Base-by-base conservation (phyloP, 139 green algal genomes). In the Volvox africanus region DNA sequence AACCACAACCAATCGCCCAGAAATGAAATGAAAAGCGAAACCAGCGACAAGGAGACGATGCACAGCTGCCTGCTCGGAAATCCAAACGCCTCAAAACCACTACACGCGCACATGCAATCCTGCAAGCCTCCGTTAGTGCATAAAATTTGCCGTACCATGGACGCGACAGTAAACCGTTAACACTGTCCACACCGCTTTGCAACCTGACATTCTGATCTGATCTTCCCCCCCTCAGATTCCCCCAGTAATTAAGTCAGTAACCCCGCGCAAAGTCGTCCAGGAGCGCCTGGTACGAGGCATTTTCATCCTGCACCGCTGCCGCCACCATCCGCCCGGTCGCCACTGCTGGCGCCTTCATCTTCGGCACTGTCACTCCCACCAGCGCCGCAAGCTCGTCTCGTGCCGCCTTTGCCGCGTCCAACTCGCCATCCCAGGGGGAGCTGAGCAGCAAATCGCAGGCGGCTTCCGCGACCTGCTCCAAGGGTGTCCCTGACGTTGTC, bases 281-380 rank as follows among this genome's bases (percentile, higher is more conserved):
- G 30, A 98, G 88, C 20, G 94, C 88, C 67, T 95, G 91, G 82
- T 98, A 98, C 28, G 93, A 96, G 24, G 92, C 92, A 44, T 97
- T 94, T 90, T 96, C 95, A 50, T 96, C 94, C 50, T 79, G 55
- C 30, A 55, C 44, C 9, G 75, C 77, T 19, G 33, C 61, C 82
- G 24, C 87, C 50, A 50, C 86, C 24, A 35, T 32, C 36, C 69
- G 61, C 36, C 24, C 55, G 44, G 35, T 69, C 33, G 35, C 65
- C 19, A 3, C 89, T 36, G 84, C 87, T 9, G 65, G 67, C 61
- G 92, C 92, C 85, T 91, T 92, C 62, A 92, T 92, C 62, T 86
- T 91, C 20, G 89, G 92, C 55, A 94, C 73, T 22, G 89, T 44
- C 24, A 96, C 88, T 77, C 87, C 75, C 86, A 95, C 61, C 26